A percentile compares a stretch with the other conserved stretches of the same genome.
Evolutionary conservation across 78 protist genomes (phyloP).

Genomic region (Dictyostelium citrinum): DNA sequence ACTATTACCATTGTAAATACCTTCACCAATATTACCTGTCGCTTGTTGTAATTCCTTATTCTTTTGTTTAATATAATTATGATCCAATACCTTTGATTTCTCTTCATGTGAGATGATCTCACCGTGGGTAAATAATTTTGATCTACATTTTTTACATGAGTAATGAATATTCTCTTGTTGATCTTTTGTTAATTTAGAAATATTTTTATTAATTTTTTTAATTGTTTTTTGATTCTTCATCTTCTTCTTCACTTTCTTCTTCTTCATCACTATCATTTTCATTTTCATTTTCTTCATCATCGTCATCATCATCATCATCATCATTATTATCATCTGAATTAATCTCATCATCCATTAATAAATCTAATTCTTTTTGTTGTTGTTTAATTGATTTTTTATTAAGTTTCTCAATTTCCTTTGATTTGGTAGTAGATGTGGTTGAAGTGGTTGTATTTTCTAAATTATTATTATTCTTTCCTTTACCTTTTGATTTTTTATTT

Average conservation of each 20-base stretch:
- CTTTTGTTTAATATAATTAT: constrained; percentile 3
- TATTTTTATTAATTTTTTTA: constrained; percentile 1
- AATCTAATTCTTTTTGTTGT: background rate
- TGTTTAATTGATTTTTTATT: constrained; percentile 8
- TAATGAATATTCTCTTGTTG: constrained; percentile 25
- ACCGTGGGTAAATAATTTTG: constrained; percentile 10
- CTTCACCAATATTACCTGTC: background rate
- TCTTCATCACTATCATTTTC: background rate
- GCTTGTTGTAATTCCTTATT: background rate
- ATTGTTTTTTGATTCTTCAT: background rate
- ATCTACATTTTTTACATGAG: constrained; percentile 58
- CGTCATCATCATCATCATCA: constrained; percentile 4
- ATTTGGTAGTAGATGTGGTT: background rate
- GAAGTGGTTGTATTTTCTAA: constrained; percentile 12
- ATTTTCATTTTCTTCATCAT: background rate
- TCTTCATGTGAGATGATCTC: constrained; percentile 39
- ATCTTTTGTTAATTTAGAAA: background rate
- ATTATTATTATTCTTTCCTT: background rate
- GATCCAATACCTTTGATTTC: constrained; percentile 29
- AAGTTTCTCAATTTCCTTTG: background rate
- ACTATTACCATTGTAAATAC: background rate
- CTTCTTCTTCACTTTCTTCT: background rate
- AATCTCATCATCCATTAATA: background rate
- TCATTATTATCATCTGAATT: background rate
- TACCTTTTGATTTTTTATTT: background rate